Base-by-base conservation (phyloP, 495 filamentous ascomycete species). In the Neurospora sp. region DNA sequence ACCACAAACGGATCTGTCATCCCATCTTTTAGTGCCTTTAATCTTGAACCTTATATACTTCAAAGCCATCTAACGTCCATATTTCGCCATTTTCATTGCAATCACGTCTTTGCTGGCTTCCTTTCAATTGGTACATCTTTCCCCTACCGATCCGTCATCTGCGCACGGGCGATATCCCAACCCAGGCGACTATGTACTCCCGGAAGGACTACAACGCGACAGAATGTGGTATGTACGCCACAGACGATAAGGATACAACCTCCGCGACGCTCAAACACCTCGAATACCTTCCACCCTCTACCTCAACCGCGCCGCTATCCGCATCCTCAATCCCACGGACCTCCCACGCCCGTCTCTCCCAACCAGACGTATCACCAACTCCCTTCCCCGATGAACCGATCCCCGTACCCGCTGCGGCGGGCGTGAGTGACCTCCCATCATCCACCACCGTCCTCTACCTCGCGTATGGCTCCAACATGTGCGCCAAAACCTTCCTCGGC, bases 381-480 rank as follows among this genome's bases (percentile, higher is more conserved):
- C 76, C 77, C 1, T 79, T 81, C 71, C 79, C 77, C 2, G 75
- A 42, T 73, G 78, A 78, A 16, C 77, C 79, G 16, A 71, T 81
- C 66, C 72, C 72, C 41, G 74, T 79, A 38, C 73, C 54, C 54
- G 11, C 54, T 37, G 14, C 12, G 14, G 54, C 23, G 54, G 54
- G 14, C 31, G 27, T 31, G 31, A 31, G 31, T 31, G 27, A 35
- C 27, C 27, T 35, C 54, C 54, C 54, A 4, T 70, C 70, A 7
- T 74, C 78, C 18, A 70, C 72, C 16, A 93, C 93, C 3, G 85
- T 97, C 70, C 87, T 97, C 66, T 99, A 98, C 83, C 89, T 99
- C 12, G 96, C 96, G 46, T 99, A 99, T 77, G 96, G 96, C 75
- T 97, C 94, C 70, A 99, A 98, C 80, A 88, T 99, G 72, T 87